Base-by-base conservation (phyloP, 2,329 filamentous ascomycete species). In the Xylariaceae sp. region DNA sequence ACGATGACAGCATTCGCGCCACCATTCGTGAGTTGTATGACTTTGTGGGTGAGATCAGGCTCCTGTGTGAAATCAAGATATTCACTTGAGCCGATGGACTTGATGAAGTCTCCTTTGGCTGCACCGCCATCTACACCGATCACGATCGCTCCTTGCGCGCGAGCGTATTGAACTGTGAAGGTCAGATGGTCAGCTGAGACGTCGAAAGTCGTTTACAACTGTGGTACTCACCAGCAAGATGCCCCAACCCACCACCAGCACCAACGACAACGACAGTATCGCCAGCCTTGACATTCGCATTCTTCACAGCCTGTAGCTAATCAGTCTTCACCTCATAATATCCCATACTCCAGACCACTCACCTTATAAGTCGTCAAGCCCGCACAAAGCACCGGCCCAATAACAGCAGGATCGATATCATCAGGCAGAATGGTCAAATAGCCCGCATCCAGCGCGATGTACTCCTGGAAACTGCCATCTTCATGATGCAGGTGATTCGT, bases 401-500 rank as follows among this genome's bases (percentile, higher is more conserved):
- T 67, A 5, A 69, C 60, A 43, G 57, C 62, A 0, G 70, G 68
- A 59, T 73, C 69, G 39, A 71, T 59, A 56, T 74, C 72, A 48
- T 69, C 65, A 11, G 71, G 71, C 43, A 75, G 56, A 12, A 72
- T 50, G 0, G 71, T 72, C 56, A 74, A 52, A 46, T 74, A 71
- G 38, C 71, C 68, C 32, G 69, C 69, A 58, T 74, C 70, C n/a
- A 74, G 61, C 5, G 64, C 66, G 47, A 73, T 69, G 50, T 71
- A 74, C 59, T 74, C 61, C 53, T 74, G 71, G 44, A 74, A 75
- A 42, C 68, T 69, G 0, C 72, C 72, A 51, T 74, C 71, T 45
- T 74, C 71, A 48, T 74, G 71, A 53, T 73, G 71, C 40, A 74
- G 57, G 58, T 74, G 72, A 39, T 74, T 74, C 9, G 69, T 74